Base-by-base conservation (phyloP, 306 rosid species). In the Vicia faba region DNA sequence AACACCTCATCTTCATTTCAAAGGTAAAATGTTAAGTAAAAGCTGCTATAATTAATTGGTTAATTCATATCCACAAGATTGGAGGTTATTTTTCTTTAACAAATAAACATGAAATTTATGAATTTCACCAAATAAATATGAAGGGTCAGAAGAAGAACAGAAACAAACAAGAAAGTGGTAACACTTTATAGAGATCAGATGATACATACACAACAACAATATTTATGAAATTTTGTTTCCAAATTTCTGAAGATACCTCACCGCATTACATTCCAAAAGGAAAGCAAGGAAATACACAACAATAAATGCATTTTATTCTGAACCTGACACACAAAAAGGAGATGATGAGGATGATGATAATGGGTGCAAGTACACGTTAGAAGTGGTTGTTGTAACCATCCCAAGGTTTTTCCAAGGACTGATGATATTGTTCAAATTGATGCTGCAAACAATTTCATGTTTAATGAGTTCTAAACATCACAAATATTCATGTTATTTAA, bases 351-450 rank as follows among this genome's bases (percentile, higher is more conserved):
- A 69, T 48, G 58, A 11, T 3, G 35, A 10, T 20, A n/a, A 16
- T 4, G 61, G 80, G 69, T 73, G 79, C 80, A 69, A 65, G 69
- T 75, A 62, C 66, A 33, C 8, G 2, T 51, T 81, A 69, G 72
- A 70, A 70, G 72, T 78, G 72, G 69, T 70, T 81, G 90, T 62
- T 75, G 85, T 53, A 79, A 66, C 44, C 77, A 68, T 86, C 87
- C 95, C 89, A 87, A 69, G 48, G 43, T 73, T 82, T 78, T 40
- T 87, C 85, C 64, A 73, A 51, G 68, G 81, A 48, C 61, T 80
- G 85, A 51, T 80, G 84, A 63, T 80, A 66, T 71, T 86, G 87
- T 58, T 66, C 81, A 79, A 80, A 87, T 69, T 82, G 88, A 35
- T 87, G 83, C 96, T 87, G 88, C 70, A 65, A 65, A 29, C 48